phyloP scores from a whole-genome alignment of 345 rosid species.

The Citropsis articulata region DNA sequence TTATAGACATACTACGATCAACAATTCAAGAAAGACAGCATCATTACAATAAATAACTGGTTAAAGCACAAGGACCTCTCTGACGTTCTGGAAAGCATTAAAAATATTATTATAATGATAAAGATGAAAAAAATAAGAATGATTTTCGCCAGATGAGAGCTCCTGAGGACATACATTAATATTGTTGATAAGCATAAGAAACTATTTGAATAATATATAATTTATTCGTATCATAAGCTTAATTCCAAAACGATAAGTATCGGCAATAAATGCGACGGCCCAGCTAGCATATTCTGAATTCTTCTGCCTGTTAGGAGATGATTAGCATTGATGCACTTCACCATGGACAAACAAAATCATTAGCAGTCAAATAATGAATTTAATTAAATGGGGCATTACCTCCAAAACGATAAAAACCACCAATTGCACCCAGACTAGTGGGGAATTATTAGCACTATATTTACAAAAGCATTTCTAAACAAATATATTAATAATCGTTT shows the following conservation, averaged over 20 bases:
- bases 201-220: too few relatives aligned
- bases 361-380: slow-evolving; percentile 16
- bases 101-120: too few relatives aligned
- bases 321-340: slow-evolving; percentile 14
- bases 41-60: too few relatives aligned
- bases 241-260: background rate
- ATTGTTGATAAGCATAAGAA: background rate
- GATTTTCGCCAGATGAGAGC: too few relatives aligned
- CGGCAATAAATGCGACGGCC: background rate
- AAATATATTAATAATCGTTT: background rate
- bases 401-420: slow-evolving; percentile 10
- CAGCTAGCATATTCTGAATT: slow-evolving; percentile 10
- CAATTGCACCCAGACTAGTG: slow-evolving; percentile 8
- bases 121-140: too few relatives aligned
- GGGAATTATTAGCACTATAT: background rate
- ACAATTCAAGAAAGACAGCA: too few relatives aligned
- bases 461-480: background rate
- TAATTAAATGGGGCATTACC: background rate
- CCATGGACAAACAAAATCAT: slow-evolving; percentile 20
- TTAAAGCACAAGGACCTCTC: too few relatives aligned
- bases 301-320: background rate
- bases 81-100: too few relatives aligned
- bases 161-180: too few relatives aligned
- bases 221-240: background rate
- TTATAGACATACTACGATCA: too few relatives aligned